Evolutionary conservation across 1,284 basidiomycete species (phyloP), one percentile per base, ranked within the genome.

Genomic region (Agaricales sp.): DNA sequence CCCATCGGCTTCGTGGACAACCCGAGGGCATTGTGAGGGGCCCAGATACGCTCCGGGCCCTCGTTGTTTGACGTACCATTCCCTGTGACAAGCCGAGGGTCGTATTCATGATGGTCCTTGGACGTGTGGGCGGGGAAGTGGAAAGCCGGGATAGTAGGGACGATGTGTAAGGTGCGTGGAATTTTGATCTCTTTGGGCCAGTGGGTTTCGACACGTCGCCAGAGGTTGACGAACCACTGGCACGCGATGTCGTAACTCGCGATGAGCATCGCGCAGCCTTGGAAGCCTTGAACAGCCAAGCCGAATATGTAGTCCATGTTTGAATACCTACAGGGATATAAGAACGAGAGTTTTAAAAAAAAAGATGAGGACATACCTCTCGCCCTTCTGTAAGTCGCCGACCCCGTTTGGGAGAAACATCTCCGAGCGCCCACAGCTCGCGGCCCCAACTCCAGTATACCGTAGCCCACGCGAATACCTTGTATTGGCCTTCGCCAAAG

Each of bases 301-400:
- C 47, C 26, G 43, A 59, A 50, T 3, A 55, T 38, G 45, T 50
- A 58, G 43, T 59, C 55, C 46, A 57, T 58, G 49, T 59, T 59
- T n/a, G 45, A 18, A 30, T 58, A 58, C 41, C 56, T 58, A 43
- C 20, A 45, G 4, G n/a, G n/a, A 45, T 3, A 20, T 45, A 18
- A 24, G 16, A 37, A 37, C 11, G 16, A 43, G 41, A 43, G 30
- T 35, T 8, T n/a, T 8, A 35, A 35, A n/a, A 35, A 8, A 35
- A 12, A 20, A 16, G 11, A 4, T 8, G 14, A 19, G 3, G 38
- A 24, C 47, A n/a, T 48, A 57, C 54, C 50, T 49, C 43, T 58
- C 56, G 16, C 56, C 56, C 43, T 55, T 53, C 39, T 58, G 56
- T 21, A 57, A 50, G 41, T 58, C 56, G 11, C 53, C 54, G 1